Conservation (phyloP, 2,329 filamentous ascomycete species). For the Cercospora zeina region DNA sequence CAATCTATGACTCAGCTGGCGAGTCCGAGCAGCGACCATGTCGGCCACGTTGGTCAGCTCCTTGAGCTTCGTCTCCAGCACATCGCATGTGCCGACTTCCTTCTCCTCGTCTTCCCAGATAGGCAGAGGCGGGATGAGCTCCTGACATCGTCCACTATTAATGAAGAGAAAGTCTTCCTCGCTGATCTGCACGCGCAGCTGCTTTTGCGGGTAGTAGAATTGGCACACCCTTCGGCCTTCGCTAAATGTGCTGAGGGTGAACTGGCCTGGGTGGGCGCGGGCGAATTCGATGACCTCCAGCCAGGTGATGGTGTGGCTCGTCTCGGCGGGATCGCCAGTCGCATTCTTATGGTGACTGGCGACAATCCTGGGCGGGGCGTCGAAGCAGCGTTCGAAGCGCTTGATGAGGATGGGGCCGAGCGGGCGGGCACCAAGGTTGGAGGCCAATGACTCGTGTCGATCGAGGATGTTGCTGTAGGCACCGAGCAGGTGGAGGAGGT, state of each 20-base stretch:
- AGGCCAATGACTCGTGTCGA: conserved; percentile 81
- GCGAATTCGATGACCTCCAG: conserved; percentile 83
- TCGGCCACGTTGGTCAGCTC: conserved; percentile 79
- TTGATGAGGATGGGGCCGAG: conserved; percentile 80
- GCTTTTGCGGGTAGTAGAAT: conserved; percentile 69
- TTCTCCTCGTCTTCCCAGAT: conserved; percentile 84
- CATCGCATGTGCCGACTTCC: conserved; percentile 79
- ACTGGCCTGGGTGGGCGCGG: conserved; percentile 75
- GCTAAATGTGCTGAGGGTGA: conserved; percentile 67
- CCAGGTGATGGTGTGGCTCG: conserved; percentile 66
- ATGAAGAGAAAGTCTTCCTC: conserved; percentile 88
- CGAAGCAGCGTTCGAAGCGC: conserved; percentile 82
- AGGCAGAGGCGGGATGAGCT: conserved; percentile 76
- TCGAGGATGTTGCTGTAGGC: conserved; percentile 85
- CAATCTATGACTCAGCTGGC: conserved; percentile 78
- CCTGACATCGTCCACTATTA: conserved; percentile 76
- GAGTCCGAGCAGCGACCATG: conserved; percentile 66
- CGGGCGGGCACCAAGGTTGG: conserved; percentile 79
- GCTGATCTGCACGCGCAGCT: conserved; percentile 77
- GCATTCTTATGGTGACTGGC: conserved; percentile 54
- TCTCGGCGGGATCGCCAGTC: conserved; percentile 41
- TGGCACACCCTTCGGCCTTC: conserved; percentile 74
- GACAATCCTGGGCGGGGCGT: conserved; percentile 70
- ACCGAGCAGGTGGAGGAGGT: conserved; percentile 69
- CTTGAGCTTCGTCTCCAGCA: conserved; percentile 74